Base-by-base conservation (phyloP, 1,284 basidiomycete species). In the Kwoniella shivajii region DNA sequence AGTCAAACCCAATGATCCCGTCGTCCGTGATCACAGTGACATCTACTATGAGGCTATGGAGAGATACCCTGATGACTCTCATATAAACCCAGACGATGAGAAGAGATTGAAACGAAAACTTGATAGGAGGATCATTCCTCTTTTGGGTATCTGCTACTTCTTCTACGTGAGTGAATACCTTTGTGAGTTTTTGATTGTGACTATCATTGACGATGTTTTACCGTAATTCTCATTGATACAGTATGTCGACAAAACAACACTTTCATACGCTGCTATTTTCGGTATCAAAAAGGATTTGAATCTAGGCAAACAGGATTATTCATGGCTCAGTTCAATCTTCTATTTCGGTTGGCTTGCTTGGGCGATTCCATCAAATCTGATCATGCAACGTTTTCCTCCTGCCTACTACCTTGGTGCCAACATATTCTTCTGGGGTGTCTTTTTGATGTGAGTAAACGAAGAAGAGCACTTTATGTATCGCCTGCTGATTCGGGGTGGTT, bases 341-440 rank as follows among this genome's bases (percentile, higher is more conserved):
- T 81, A 82, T 68, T 80, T 81, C 48, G 80, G 81, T 22, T 81
- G 80, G 81, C 59, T 82, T 4, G 74, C 65, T 2, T 81, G 80
- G 80, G 80, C 80, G 0, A 73, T 82, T 43, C 81, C 81, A 0
- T 78, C 80, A 10, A 82, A 82, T 64, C 49, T 82, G 31, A 62
- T 82, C 47, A 80, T 82, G 77, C 80, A 81, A 56, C 74, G 77
- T 34, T 79, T 71, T n/a, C 80, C 80, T 1, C 71, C 79, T 0
- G 78, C 77, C 16, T 79, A 79, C 43, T 82, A 81, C 61, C 76
- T 82, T 42, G 77, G 76, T 9, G 63, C 76, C 61, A 81, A 81
- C 64, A 81, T 82, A 58, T 78, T 79, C 63, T 64, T 81, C 55
- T 82, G 80, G 80, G 80, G 80, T 22, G 71, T 73, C 55, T 37